Evolutionary conservation across 257 asterid species (phyloP), one percentile per base, ranked within the genome.

Genomic region (Pogostemon cablin): DNA sequence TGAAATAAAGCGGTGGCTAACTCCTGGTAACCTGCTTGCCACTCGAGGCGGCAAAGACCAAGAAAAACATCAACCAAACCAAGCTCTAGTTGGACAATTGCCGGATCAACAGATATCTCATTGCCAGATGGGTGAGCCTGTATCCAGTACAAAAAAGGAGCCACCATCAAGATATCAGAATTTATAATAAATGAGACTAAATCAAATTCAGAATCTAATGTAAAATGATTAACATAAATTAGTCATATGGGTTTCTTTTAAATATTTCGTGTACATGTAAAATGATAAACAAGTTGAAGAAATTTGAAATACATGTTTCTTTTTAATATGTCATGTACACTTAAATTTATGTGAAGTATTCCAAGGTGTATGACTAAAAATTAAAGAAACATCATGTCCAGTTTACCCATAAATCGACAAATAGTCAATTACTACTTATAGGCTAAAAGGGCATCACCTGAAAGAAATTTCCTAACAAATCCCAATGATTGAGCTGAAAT

Each of bases 1-100:
- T 95, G 99, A 73, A 91, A 81, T 75, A 95, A 83, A 76, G 96
- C 97, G 75, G 99, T 93, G 68, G 99, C 93, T 86, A 91, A 78
- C 82, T 93, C 99, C 65, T 83, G 91, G 87, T 86, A 85, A 61
- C 99, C 99, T 65, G 98, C 83, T 81, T 91, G 96, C 99, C 98
- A 93, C 78, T 93, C 99, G 0, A 93, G 89, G 69, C 95, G 96
- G 65, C 99, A 93, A 70, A 93, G 96, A 75, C 85, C 62, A 62
- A 91, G 74, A 78, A 86, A 91, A 72, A 84, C 75, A 77, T 93
- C 88, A 73, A 93, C 96, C 79, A 93, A 76, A 78, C 91, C 91
- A 72, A 87, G 87, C 83, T 93, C 98, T 59, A 86, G 78, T 64
- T 77, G 85, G 66, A 83, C 74, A 81, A 79, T 73, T 58, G 74